Conservation (phyloP, 2,329 filamentous ascomycete species). For the Neofusicoccum sp. region DNA sequence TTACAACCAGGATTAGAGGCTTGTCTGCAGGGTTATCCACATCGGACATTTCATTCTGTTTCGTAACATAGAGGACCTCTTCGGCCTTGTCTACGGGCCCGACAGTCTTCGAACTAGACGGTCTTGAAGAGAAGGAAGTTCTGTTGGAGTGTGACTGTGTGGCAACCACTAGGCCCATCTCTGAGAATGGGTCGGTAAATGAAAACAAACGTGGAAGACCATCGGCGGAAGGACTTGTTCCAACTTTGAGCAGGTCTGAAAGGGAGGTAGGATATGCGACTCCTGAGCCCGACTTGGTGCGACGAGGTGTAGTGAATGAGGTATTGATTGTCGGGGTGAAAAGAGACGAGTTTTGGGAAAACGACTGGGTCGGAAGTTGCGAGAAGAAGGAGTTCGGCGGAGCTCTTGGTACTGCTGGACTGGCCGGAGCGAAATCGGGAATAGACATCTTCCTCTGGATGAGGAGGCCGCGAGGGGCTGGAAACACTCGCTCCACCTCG, state of each 20-base stretch:
- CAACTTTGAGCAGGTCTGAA: slow-evolving; percentile 31
- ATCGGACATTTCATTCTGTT: slow-evolving; percentile 56
- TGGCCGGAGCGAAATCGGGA: slow-evolving; percentile 37
- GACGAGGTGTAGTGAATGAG: slow-evolving; percentile 29
- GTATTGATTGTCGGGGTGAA: slow-evolving; percentile 19
- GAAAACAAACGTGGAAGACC: slow-evolving; percentile 76
- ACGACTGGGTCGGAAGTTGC: slow-evolving; percentile 21
- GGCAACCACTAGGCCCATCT: slow-evolving; percentile 75
- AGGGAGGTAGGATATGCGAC: slow-evolving; percentile 29
- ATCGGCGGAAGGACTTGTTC: slow-evolving; percentile 30
- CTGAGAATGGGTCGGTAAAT: slow-evolving; percentile 79
- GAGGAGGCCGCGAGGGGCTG: slow-evolving; percentile 78
- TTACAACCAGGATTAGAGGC: slow-evolving; percentile 71
- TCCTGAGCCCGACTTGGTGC: slow-evolving; percentile 25
- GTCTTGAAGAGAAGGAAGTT: slow-evolving; percentile 28
- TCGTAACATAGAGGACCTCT: slow-evolving; percentile 79
- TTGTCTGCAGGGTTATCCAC: slow-evolving; percentile 42
- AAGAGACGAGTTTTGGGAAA: slow-evolving; percentile 7
- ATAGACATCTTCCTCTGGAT: slow-evolving; percentile 74
- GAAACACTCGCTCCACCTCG: slow-evolving; percentile 83
- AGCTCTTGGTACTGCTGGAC: slow-evolving; percentile 50
- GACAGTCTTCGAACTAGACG: slow-evolving; percentile 34
- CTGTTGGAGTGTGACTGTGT: slow-evolving; percentile 23
- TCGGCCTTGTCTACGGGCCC: slow-evolving; percentile 73
- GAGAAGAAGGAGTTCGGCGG: slow-evolving; percentile 83